A percentile compares a stretch with the other conserved stretches of the same genome.
These are phyloP conservation scores for Kazachstania africana DNA, from an alignment of 805 yeast genomes.

Conservation along the genomic window DNA sequence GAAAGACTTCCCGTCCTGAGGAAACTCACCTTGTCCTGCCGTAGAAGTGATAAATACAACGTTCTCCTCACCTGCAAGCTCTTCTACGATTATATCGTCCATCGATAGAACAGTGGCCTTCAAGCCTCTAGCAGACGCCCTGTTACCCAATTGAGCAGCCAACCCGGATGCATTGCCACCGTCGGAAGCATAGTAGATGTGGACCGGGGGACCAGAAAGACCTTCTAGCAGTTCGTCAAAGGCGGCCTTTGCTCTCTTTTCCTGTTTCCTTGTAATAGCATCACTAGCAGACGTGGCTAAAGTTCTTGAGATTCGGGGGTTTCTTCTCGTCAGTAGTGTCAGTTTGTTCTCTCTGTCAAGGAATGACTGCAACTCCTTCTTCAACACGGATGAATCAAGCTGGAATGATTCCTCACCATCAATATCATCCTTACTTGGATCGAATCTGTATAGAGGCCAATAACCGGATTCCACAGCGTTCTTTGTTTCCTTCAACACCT, in stretches of 20 bases:
- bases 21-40: slow-evolving; percentile 92
- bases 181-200: slow-evolving; percentile 80
- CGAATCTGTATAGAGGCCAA: slow-evolving; percentile 88
- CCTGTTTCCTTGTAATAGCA: slow-evolving; percentile 47
- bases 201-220: slow-evolving; percentile 82
- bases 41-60: slow-evolving; percentile 77
- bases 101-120: slow-evolving; percentile 43
- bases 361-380: slow-evolving; percentile 64
- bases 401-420: slow-evolving; percentile 52
- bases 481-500: slow-evolving; percentile 76
- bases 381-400: slow-evolving; percentile 74
- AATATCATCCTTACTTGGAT: slow-evolving; percentile 37
- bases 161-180: slow-evolving; percentile 80
- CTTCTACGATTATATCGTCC: slow-evolving; percentile 63
- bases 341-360: slow-evolving; percentile 84
- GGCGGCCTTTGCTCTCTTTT: slow-evolving; percentile 62
- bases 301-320: slow-evolving; percentile 70
- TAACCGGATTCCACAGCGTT: slow-evolving; percentile 85
- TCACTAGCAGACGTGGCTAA: slow-evolving; percentile 52
- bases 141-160: slow-evolving; percentile 67
- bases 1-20: slow-evolving; percentile 64
- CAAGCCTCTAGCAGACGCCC: slow-evolving; percentile 68
- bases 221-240: slow-evolving; percentile 71
- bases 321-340: slow-evolving; percentile 56
- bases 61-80: slow-evolving; percentile 47